Percentiles rank a stretch among this genome's conserved stretches.
Conservation (phyloP, 768 basidiomycete genomes). For the Tremella mesenterica region DNA sequence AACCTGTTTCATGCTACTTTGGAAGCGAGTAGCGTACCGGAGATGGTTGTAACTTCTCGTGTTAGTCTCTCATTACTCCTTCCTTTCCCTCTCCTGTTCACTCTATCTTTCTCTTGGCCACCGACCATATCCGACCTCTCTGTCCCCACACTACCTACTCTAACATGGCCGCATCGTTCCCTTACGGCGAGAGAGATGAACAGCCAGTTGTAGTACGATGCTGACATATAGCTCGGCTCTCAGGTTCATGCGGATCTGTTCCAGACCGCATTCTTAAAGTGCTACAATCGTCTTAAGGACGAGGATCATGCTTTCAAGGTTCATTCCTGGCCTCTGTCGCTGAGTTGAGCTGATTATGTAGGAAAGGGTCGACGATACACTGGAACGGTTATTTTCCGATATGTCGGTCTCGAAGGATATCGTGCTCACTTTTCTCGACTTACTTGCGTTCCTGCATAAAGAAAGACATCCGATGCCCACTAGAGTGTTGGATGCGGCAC, state of each 20-base stretch:
- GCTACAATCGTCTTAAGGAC: conserved; percentile 25
- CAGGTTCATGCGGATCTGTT: conserved; percentile 33
- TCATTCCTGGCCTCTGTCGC: not conserved
- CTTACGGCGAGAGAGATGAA: no score
- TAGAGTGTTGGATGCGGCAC: conserved; percentile 23
- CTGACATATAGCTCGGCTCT: conserved; percentile 27
- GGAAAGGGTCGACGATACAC: conserved; percentile 17
- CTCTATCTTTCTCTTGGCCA: no score
- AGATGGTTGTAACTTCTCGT: conserved; percentile 26
- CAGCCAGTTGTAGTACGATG: not conserved
- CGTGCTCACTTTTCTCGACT: conserved; percentile 18
- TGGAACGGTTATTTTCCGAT: conserved; percentile 17
- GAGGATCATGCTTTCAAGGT: conserved; percentile 23
- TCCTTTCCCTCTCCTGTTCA: no score
- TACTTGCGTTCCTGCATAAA: conserved; percentile 33
- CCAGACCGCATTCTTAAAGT: conserved; percentile 33
- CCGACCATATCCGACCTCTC: no score
- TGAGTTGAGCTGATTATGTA: not conserved
- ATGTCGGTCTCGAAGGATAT: conserved; percentile 16
- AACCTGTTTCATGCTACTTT: conserved; percentile 34
- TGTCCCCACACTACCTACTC: no score
- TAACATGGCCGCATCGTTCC: no score
- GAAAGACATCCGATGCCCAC: conserved; percentile 14
- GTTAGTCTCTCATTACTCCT: conserved; percentile 15
- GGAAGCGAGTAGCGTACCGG: conserved; percentile 24